phyloP scores from a whole-genome alignment of 371 early-diverging fungal genomes.

The Circinella minor region DNA sequence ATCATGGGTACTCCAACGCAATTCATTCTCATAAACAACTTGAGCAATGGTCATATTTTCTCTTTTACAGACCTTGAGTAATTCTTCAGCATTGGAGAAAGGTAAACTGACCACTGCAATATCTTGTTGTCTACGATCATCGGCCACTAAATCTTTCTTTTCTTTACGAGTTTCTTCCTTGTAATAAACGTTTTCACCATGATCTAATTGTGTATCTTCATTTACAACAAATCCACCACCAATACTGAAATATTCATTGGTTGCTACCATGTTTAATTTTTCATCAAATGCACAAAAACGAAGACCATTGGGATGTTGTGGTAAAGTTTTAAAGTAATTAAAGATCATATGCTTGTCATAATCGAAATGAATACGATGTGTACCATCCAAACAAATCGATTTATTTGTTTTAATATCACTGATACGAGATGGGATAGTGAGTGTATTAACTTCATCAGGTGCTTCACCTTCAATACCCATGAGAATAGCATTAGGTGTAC shows the following conservation, averaged over 20 bases:
- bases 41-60: constrained; percentile 94
- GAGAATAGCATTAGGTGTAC: constrained; percentile 89
- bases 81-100: constrained; percentile 80
- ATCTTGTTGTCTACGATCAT: constrained; percentile 66
- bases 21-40: constrained; percentile 93
- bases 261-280: constrained; percentile 81
- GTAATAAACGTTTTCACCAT: constrained; percentile 89
- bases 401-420: constrained; percentile 73
- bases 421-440: constrained; percentile 76
- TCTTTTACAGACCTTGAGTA: constrained; percentile 80
- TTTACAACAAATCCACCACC: constrained; percentile 97
- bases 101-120: constrained; percentile 85
- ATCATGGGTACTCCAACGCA: constrained; percentile 84
- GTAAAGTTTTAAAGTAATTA: constrained; percentile 84
- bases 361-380: constrained; percentile 80
- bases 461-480: constrained; percentile 94
- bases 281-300: constrained; percentile 88
- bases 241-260: constrained; percentile 94
- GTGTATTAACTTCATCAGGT: constrained; percentile 89
- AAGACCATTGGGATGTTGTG: constrained; percentile 96
- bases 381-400: constrained; percentile 75
- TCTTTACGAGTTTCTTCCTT: constrained; percentile 51
- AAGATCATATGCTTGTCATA: constrained; percentile 85
- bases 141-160: constrained; percentile 32
- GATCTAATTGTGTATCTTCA: constrained; percentile 81